Conservation (phyloP, 805 yeast genomes). For the Metschnikowia shivogae region DNA sequence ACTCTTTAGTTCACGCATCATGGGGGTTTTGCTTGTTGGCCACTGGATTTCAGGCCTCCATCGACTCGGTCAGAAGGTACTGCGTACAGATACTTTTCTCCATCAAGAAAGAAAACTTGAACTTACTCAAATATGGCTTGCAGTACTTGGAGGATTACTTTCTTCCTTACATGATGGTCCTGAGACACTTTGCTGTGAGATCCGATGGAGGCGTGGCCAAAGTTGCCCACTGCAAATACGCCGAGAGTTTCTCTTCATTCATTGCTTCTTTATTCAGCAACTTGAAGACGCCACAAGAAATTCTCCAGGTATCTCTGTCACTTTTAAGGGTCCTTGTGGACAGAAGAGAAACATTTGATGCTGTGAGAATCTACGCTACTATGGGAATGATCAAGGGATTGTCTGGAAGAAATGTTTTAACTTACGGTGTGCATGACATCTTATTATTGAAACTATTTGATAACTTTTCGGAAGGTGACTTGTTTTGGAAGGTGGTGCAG, state of each 20-base stretch:
- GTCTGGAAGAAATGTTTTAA: conserved; percentile 22
- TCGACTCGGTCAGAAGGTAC: conserved; percentile 72
- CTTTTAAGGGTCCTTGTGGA: conserved; percentile 45
- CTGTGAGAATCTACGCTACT: conserved; percentile 59
- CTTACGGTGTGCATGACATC: conserved; percentile 24
- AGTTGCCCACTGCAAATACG: conserved; percentile 51
- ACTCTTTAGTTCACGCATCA: conserved; percentile 52
- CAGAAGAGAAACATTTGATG: conserved; percentile 56
- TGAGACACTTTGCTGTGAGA: conserved; percentile 53
- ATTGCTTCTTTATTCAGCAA: conserved; percentile 34
- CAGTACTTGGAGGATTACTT: conserved; percentile 45
- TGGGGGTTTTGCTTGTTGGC: conserved; percentile 75
- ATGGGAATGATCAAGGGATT: conserved; percentile 58
- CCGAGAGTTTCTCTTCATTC: conserved; percentile 46
- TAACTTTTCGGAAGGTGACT: conserved; percentile 44
- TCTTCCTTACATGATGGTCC: conserved; percentile 59
- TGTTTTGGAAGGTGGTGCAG: conserved; percentile 50
- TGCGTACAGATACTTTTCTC: conserved; percentile 53
- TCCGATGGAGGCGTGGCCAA: conserved; percentile 21
- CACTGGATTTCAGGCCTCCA: conserved; percentile 70
- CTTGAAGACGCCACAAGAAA: conserved; percentile 23
- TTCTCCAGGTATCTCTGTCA: conserved; percentile 22
- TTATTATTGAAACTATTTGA: conserved; percentile 30
- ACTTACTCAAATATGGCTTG: conserved; percentile 31
- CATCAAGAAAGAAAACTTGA: conserved; percentile 44